Percentiles rank a stretch among this genome's conserved stretches.
Conservation (phyloP, 108 stramenopile genomes). For the Nannochloropsis oceanica region DNA sequence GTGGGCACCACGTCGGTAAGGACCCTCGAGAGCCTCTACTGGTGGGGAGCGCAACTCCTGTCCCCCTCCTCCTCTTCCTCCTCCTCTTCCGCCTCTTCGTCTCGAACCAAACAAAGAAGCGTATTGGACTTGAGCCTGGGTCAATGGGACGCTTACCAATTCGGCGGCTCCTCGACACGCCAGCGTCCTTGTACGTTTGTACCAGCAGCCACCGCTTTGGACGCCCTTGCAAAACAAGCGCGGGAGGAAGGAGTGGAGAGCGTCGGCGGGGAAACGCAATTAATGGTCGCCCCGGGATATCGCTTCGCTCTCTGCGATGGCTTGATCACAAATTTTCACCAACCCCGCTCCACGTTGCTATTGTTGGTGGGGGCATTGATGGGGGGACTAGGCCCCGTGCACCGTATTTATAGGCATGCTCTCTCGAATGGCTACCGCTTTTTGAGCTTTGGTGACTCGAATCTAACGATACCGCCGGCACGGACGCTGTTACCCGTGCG, state of each 20-base stretch:
- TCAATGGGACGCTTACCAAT: slow-evolving; percentile 30
- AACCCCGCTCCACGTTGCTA: slow-evolving; percentile 48
- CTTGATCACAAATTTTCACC: slow-evolving; percentile 48
- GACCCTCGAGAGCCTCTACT: slow-evolving; percentile 43
- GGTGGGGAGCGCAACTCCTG: slow-evolving; percentile 33
- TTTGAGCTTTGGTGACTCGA: background rate
- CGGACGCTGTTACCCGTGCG: background rate
- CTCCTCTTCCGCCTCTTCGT: background rate
- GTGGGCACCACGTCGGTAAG: slow-evolving; percentile 43
- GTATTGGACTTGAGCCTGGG: slow-evolving; percentile 20
- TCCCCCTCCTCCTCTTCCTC: background rate
- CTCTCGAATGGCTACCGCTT: background rate
- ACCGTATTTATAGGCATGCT: background rate
- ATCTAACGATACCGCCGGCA: background rate
- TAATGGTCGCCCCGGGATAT: slow-evolving; percentile 42
- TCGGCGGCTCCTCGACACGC: background rate
- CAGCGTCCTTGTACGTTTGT: background rate
- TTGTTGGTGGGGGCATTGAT: slow-evolving; percentile 26
- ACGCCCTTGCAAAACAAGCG: slow-evolving; percentile 13
- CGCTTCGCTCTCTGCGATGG: slow-evolving; percentile 39
- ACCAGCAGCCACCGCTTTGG: slow-evolving; percentile 9
- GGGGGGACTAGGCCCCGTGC: background rate
- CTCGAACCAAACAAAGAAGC: background rate
- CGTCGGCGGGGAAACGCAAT: slow-evolving; percentile 27
- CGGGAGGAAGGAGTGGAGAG: slow-evolving; percentile 1